phyloP scores from a whole-genome alignment of 768 basidiomycete species.

The Naganishia vishniacii region DNA sequence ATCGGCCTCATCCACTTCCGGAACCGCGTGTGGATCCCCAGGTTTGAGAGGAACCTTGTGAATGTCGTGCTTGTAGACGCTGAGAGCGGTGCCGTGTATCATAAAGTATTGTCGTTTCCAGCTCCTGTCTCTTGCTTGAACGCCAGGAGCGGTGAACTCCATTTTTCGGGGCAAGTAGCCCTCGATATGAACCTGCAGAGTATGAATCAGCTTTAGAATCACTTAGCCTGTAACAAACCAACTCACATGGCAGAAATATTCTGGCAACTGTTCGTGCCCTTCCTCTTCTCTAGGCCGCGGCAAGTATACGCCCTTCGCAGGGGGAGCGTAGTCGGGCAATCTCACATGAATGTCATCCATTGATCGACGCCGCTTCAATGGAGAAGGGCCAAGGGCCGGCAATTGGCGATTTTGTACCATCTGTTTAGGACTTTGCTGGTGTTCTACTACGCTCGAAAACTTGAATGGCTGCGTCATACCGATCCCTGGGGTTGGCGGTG shows the following conservation, averaged over 20 bases:
- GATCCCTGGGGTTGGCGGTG: conserved; percentile 43
- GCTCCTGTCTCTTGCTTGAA: conserved; percentile 81
- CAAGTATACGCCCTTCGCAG: conserved; percentile 39
- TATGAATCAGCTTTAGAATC: not conserved
- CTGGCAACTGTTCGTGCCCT: conserved; percentile 70
- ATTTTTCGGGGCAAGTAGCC: conserved; percentile 82
- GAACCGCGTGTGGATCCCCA: conserved; percentile 30
- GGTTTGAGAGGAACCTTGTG: conserved; percentile 44
- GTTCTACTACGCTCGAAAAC: not conserved
- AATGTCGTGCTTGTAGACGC: conserved; percentile 55
- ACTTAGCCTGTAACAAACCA: not conserved
- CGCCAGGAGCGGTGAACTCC: conserved; percentile 80
- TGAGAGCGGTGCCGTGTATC: conserved; percentile 84
- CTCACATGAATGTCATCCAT: conserved; percentile 47
- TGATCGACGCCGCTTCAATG: conserved; percentile 46
- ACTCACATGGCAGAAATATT: conserved; percentile 65
- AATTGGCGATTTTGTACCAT: not conserved
- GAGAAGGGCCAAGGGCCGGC: conserved; percentile 24
- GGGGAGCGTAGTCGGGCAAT: conserved; percentile 50
- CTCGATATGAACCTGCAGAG: conserved; percentile 59
- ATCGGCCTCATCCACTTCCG: conserved; percentile 40
- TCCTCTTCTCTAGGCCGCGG: conserved; percentile 61
- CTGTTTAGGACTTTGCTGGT: conserved; percentile 16
- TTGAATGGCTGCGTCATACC: conserved; percentile 26
- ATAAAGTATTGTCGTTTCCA: conserved; percentile 86